Base-by-base conservation (phyloP, 176 grass and related monocot species). In the Saccharum officinarum region DNA sequence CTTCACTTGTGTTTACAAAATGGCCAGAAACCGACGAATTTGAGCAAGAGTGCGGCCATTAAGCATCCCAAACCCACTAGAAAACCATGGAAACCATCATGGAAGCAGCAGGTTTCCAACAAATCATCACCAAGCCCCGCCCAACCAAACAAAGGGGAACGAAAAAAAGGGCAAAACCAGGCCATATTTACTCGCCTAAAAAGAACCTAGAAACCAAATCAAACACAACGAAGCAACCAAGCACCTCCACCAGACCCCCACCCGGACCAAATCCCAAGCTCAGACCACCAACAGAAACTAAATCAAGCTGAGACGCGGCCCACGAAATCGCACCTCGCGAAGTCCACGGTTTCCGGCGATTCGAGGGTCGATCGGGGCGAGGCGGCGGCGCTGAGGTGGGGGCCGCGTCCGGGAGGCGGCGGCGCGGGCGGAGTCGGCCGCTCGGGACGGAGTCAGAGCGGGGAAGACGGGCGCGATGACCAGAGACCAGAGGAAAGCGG, bases 321-420 rank as follows among this genome's bases (percentile, higher is more conserved):
- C 22, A 54, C 1, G 13, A 77, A 77, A 84, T 68, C 72, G 5
- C 72, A 84, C 61, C 82, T 68, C 44, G 22, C 62, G 77, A 46
- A 80, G 55, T 15, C 31, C 57, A 78, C 78, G 44, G 71, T 67
- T 59, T 13, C 28, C 10, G 78, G 20, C 72, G 55, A 77, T 67
- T 73, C 72, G 34, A 20, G 62, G 77, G 64, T 74, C 90, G 82
- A 92, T 85, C 77, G 66, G 13, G 42, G 61, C 65, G 65, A 18
- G 67, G 71, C 44, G 11, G 60, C 71, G 33, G 69, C 23, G 39
- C 18, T 22, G 47, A 16, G 78, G 7, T 20, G 38, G 14, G 14
- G n/a, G 15, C 54, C 42, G 52, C 0, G 13, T 5, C 37, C 11
- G 3, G 39, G 22, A 54, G 31, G 22, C 61, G 42, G 71, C 62